These are phyloP conservation scores for Angophora floribunda DNA, from an alignment of 345 rosid species.

Conservation along the genomic window DNA sequence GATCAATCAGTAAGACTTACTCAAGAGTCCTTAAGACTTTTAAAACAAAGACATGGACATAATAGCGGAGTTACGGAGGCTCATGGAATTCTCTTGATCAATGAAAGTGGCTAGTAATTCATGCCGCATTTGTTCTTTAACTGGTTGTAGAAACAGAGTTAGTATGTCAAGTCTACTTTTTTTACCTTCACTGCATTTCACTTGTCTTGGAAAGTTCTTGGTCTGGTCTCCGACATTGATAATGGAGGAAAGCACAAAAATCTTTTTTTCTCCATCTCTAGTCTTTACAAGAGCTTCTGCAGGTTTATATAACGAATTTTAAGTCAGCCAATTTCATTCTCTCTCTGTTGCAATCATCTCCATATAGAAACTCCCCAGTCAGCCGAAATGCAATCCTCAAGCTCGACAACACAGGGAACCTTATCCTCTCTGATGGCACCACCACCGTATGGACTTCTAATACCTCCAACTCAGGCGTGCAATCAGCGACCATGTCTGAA, in stretches of 20 bases:
- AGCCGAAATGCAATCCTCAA: constrained; percentile 57
- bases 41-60: neutral
- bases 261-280: neutral
- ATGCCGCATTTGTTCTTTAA: neutral
- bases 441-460: constrained; percentile 63
- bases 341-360: constrained; percentile 25
- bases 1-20: neutral
- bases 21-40: neutral
- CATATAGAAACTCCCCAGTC: constrained; percentile 71
- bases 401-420: constrained; percentile 67
- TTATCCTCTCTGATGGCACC: constrained; percentile 44
- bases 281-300: constrained; percentile 27
- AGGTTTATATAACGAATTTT: constrained; percentile 14
- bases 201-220: neutral
- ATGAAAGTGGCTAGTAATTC: neutral
- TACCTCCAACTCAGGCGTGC: constrained; percentile 43
- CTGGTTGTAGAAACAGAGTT: neutral
- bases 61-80: neutral
- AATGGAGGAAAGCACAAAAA: neutral
- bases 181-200: neutral
- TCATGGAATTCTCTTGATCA: neutral
- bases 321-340: constrained; percentile 5
- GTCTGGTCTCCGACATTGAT: neutral
- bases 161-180: neutral
- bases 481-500: constrained; percentile 55